These are phyloP conservation scores for Populus alba DNA, from an alignment of 345 rosid genomes.

Conservation along the genomic window DNA sequence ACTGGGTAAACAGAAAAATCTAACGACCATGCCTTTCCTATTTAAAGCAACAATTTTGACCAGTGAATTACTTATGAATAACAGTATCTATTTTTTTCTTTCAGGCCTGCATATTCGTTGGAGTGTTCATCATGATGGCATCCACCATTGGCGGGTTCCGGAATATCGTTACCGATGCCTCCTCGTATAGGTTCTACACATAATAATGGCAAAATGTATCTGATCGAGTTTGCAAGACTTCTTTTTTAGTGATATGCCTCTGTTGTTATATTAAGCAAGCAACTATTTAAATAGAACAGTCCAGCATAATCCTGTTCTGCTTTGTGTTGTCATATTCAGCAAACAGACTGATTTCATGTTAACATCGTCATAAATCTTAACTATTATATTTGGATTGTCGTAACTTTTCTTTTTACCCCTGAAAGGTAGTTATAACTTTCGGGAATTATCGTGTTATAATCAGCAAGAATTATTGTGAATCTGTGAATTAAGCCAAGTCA, in stretches of 20 bases:
- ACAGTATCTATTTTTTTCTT: not conserved
- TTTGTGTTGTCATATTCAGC: too few species aligned
- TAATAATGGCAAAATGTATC: conserved; percentile 9
- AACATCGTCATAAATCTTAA: not conserved
- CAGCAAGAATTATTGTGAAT: too few species aligned
- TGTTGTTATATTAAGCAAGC: not conserved
- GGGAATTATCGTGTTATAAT: too few species aligned
- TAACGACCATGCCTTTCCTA: not conserved
- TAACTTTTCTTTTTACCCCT: too few species aligned
- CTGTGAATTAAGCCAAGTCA: too few species aligned
- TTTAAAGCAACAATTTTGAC: not conserved
- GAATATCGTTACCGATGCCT: conserved; percentile 73
- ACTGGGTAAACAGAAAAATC: conserved; percentile 61
- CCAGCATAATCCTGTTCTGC: too few species aligned
- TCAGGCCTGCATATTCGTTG: conserved; percentile 59
- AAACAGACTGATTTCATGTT: too few species aligned
- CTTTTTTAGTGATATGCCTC: not conserved
- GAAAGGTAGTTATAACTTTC: too few species aligned
- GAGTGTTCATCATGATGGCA: conserved; percentile 79
- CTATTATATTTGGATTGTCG: too few species aligned
- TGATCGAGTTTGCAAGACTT: not conserved
- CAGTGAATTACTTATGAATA: not conserved
- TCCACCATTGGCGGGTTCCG: conserved; percentile 91
- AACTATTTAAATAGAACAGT: too few species aligned
- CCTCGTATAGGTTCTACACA: conserved; percentile 75